These are phyloP conservation scores for Panicum hallii DNA, from an alignment of 202 grass and related monocot genomes.

Conservation along the genomic window DNA sequence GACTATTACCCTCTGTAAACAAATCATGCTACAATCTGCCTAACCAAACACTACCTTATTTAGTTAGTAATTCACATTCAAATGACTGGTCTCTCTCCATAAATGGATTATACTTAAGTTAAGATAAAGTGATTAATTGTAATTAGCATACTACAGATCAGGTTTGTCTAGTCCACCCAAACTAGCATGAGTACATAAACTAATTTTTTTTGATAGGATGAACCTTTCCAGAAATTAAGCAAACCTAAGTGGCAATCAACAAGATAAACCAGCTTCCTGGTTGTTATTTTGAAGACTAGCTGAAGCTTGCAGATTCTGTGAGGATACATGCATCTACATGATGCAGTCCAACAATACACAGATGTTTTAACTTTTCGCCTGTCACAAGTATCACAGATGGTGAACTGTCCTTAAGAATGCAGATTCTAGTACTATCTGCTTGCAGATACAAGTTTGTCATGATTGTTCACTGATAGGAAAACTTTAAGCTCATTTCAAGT, in stretches of 20 bases:
- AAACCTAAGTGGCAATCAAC: background rate
- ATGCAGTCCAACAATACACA: background rate
- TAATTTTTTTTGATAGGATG: background rate
- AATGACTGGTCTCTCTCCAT: background rate
- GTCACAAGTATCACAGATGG: background rate
- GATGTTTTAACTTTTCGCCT: background rate
- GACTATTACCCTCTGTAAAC: too few relatives aligned
- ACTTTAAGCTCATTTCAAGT: constrained; percentile 1
- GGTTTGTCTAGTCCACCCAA: background rate
- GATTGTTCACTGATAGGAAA: background rate
- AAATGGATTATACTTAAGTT: background rate
- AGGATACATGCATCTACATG: background rate
- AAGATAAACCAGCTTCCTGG: background rate
- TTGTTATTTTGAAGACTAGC: background rate
- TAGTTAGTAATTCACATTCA: background rate
- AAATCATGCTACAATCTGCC: too few relatives aligned
- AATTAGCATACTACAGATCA: background rate
- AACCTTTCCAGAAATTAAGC: background rate
- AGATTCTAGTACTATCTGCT: background rate
- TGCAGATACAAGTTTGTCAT: background rate
- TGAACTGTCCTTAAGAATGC: background rate
- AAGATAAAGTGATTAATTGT: background rate
- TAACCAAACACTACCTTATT: background rate
- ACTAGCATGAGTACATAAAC: background rate
- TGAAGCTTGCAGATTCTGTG: constrained; percentile 1